A percentile compares a stretch with the other conserved stretches of the same genome.
phyloP scores from a whole-genome alignment of 2,329 filamentous ascomycete genomes.

The Alternaria longipes region DNA sequence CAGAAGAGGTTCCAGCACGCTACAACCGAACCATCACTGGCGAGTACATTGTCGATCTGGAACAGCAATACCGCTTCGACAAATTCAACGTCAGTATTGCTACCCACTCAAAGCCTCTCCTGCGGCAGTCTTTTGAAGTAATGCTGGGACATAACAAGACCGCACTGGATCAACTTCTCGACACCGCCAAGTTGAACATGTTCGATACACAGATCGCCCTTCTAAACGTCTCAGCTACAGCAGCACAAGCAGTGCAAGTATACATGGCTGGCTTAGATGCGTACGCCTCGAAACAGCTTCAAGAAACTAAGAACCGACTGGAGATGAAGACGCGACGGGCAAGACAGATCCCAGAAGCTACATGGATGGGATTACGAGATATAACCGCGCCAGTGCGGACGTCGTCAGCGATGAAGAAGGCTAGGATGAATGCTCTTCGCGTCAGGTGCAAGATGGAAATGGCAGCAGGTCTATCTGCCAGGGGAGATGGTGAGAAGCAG shows the following conservation, averaged over 20 bases:
- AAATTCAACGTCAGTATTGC: conserved; percentile 59
- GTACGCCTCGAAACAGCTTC: conserved; percentile 12
- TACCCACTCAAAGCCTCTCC: conserved; percentile 48
- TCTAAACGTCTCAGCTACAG: conserved; percentile 29
- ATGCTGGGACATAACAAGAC: conserved; percentile 46
- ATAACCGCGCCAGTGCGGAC: conserved; percentile 40
- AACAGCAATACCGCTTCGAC: conserved; percentile 60
- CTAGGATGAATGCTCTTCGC: conserved; percentile 43
- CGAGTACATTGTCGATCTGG: conserved; percentile 62
- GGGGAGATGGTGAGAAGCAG: conserved; percentile 18
- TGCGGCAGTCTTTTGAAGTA: conserved; percentile 47
- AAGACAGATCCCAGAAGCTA: conserved; percentile 28
- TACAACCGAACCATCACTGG: conserved; percentile 61
- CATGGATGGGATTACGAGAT: conserved; percentile 35
- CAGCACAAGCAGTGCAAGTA: conserved; percentile 23
- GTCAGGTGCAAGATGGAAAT: conserved; percentile 39
- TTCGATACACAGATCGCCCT: conserved; percentile 31
- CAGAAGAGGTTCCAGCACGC: conserved; percentile 56
- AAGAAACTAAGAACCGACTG: conserved; percentile 20
- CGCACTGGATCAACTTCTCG: conserved; percentile 33
- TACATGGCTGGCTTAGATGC: conserved; percentile 15
- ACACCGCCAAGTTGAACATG: conserved; percentile 30
- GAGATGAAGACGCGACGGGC: conserved; percentile 15
- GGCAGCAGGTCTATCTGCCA: conserved; percentile 27
- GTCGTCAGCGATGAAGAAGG: conserved; percentile 38